These are phyloP conservation scores for Kitagawia praeruptora DNA, from an alignment of 129 eudicot species.

Conservation along the genomic window DNA sequence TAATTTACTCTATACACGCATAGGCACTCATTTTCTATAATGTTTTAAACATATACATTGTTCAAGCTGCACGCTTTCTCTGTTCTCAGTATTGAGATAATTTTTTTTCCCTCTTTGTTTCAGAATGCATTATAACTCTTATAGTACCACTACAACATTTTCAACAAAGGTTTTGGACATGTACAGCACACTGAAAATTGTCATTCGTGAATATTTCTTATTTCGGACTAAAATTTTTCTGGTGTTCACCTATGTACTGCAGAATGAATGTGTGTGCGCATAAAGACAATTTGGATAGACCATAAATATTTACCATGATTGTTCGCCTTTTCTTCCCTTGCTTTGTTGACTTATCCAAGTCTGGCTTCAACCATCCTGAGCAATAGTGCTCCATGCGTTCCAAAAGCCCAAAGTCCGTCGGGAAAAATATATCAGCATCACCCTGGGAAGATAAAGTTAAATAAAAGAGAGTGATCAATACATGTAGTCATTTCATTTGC, in stretches of 20 bases:
- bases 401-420: slow-evolving; percentile 87
- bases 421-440: slow-evolving; percentile 95
- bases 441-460: slow-evolving; percentile 41
- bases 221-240: neutral
- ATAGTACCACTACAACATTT: neutral
- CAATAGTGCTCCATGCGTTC: slow-evolving; percentile 86
- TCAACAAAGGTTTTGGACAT: neutral
- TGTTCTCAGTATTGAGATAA: neutral
- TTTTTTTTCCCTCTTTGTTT: neutral
- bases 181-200: neutral
- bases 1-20: neutral
- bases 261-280: neutral
- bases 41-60: neutral
- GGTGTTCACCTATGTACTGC: neutral
- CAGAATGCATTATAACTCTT: neutral
- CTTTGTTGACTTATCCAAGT: slow-evolving; percentile 41
- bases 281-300: neutral
- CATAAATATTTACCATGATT: slow-evolving; percentile 40
- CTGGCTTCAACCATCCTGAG: slow-evolving; percentile 67
- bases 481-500: neutral
- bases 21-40: neutral
- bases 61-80: neutral
- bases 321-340: slow-evolving; percentile 88
- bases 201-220: neutral
- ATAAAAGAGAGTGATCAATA: neutral